Percentiles rank a stretch among this genome's conserved stretches.
These are phyloP conservation scores for Novymonas esmeraldas DNA, from an alignment of 208 protist genomes.

Conservation along the genomic window DNA sequence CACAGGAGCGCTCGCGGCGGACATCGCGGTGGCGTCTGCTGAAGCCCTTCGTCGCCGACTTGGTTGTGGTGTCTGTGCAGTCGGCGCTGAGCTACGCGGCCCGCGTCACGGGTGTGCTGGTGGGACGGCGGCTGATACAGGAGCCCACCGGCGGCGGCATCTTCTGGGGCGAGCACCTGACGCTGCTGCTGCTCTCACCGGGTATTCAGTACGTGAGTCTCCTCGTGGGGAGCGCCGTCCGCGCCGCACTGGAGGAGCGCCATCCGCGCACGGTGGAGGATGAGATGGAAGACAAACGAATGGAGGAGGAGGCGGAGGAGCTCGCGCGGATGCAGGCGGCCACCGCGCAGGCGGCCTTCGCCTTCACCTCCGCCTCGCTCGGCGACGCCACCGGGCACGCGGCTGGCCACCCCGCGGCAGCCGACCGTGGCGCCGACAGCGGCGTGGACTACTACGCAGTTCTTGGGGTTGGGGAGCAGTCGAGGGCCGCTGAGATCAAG, in stretches of 20 bases:
- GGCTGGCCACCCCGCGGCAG: neutral
- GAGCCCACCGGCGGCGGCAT: conserved; percentile 41
- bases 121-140: conserved; percentile 31
- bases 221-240: conserved; percentile 9
- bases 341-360: conserved; percentile 7
- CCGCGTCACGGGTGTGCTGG: conserved; percentile 36
- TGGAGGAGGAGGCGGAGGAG: conserved; percentile 51
- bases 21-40: conserved; percentile 63
- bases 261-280: conserved; percentile 61
- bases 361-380: conserved; percentile 16
- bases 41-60: conserved; percentile 39
- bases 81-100: conserved; percentile 27
- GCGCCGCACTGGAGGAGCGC: conserved; percentile 31
- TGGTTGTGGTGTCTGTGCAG: conserved; percentile 24
- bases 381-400: conserved; percentile 9
- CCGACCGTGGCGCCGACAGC: neutral
- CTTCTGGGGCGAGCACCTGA: conserved; percentile 63
- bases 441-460: conserved; percentile 55
- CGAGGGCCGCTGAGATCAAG: conserved; percentile 60
- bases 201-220: conserved; percentile 29
- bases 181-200: conserved; percentile 28
- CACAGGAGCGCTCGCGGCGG: conserved; percentile 29
- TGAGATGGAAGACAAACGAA: conserved; percentile 41
- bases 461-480: conserved; percentile 55
- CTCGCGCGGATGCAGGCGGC: conserved; percentile 25